Evolutionary conservation across 345 rosid species (phyloP).

Genomic region (Fremontodendron californicum): DNA sequence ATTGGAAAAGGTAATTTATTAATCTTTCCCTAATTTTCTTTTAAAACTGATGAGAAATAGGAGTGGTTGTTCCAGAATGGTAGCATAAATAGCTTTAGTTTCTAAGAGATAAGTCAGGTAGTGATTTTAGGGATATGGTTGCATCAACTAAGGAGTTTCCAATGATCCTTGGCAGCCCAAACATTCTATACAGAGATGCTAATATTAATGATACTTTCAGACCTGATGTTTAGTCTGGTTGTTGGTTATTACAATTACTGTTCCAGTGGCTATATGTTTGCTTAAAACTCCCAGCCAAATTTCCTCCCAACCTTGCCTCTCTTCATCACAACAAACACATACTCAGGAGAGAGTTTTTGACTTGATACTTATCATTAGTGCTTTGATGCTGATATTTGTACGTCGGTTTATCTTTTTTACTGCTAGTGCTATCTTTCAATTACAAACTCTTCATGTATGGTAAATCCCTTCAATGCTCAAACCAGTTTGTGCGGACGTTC

Average conservation of each 20-base stretch:
- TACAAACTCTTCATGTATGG: background rate
- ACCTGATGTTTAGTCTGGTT: background rate
- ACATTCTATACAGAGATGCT: no score
- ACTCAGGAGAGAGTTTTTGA: background rate
- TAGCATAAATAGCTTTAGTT: no score
- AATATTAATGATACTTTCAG: no score
- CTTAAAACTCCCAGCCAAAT: background rate
- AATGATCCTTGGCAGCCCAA: no score
- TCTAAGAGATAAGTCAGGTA: no score
- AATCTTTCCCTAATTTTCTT: background rate
- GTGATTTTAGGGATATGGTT: no score
- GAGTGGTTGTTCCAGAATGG: no score
- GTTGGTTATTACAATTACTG: background rate
- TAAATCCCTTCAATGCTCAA: background rate
- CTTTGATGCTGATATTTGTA: background rate
- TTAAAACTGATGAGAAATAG: no score
- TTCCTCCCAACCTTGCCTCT: background rate
- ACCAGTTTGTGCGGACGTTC: background rate
- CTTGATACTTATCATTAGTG: background rate
- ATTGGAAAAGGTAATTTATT: no score
- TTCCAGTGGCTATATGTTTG: background rate
- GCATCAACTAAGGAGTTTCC: no score
- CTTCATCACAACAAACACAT: background rate
- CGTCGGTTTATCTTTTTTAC: background rate
- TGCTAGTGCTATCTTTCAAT: background rate